phyloP scores from a whole-genome alignment of 2,329 filamentous ascomycete genomes.

The Fusarium hostae region DNA sequence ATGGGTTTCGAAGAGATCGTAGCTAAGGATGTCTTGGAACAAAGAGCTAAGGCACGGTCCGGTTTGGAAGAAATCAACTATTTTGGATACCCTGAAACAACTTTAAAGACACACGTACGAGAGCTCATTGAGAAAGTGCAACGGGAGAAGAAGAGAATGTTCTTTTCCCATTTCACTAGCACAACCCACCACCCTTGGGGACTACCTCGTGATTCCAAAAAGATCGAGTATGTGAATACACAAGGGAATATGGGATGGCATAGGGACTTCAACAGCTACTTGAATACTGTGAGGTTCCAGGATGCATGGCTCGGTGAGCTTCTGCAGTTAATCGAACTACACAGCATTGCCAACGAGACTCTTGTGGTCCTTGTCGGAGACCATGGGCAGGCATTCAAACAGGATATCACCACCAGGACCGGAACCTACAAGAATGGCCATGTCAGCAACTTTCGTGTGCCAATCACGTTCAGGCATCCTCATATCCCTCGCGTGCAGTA shows the following conservation, averaged over 20 bases:
- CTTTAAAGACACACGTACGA: constrained; percentile 45
- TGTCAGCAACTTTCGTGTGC: constrained; percentile 47
- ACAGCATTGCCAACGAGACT: constrained; percentile 48
- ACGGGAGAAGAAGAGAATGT: constrained; percentile 46
- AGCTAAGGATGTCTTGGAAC: constrained; percentile 44
- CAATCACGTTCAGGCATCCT: constrained; percentile 48
- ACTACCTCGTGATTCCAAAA: constrained; percentile 26
- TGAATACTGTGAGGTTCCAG: constrained; percentile 47
- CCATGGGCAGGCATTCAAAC: constrained; percentile 49
- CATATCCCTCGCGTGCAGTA: constrained; percentile 46
- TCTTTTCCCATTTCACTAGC: constrained; percentile 51
- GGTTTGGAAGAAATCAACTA: constrained; percentile 44
- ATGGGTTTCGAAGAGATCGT: constrained; percentile 49
- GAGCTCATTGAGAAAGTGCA: constrained; percentile 44
- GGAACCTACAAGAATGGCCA: constrained; percentile 49
- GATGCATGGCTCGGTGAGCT: constrained; percentile 48
- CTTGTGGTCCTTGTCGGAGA: constrained; percentile 49
- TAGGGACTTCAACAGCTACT: constrained; percentile 47
- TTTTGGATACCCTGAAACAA: constrained; percentile 48
- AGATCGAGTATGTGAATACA: constrained; percentile 20
- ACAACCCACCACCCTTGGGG: constrained; percentile 49
- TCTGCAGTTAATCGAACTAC: constrained; percentile 45
- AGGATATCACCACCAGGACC: constrained; percentile 42
- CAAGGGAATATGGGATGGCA: constrained; percentile 41
- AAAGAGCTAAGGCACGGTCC: constrained; percentile 17